Base-by-base conservation (phyloP, 2,329 filamentous ascomycete species). In the Celoporthe dispersa region DNA sequence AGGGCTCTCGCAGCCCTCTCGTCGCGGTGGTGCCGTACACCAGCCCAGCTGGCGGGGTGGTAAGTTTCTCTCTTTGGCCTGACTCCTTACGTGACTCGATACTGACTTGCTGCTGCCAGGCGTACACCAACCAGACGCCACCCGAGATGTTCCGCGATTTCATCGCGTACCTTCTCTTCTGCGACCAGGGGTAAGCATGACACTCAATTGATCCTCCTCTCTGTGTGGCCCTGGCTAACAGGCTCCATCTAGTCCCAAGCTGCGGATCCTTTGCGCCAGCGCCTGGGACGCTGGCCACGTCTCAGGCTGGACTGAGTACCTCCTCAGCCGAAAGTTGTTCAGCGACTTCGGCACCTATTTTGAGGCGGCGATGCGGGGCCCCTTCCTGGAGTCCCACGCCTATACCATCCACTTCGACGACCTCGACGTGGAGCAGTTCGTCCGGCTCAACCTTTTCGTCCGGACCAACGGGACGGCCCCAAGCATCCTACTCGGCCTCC, bases 331-430 rank as follows among this genome's bases (percentile, higher is more conserved):
- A 44, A 71, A 71, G 48, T 19, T 70, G 3, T 62, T 65, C 14
- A 16, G 12, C n/a, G 70, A 71, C 64, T 48, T 64, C 55, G 28
- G 61, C 31, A 41, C 44, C 1, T 71, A 71, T 55, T 71, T 70
- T 12, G 16, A 25, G 1, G 64, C 48, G 5, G n/a, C 67, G 1
- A 11, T 25, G 28, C 35, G 65, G 3, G 33, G 33, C 35, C 63
- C 33, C 31, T 70, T 60, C 51, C 9, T n/a, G 28, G 70, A 70
- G 64, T 8, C 31, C 7, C 9, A 33, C 16, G n/a, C 7, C 5
- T 39, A 51, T 6, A 28, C 31, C 14, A 22, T 71, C 37, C 8
- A 51, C 25, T 51, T 70, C 3, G 41, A 57, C 11, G 70, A 71
- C 25, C 19, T 71, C 53, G 31, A 66, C 31, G 16, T 57, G 5